Evolutionary conservation across 768 basidiomycete genomes (phyloP).

Genomic region (Naematelia aurantialba): DNA sequence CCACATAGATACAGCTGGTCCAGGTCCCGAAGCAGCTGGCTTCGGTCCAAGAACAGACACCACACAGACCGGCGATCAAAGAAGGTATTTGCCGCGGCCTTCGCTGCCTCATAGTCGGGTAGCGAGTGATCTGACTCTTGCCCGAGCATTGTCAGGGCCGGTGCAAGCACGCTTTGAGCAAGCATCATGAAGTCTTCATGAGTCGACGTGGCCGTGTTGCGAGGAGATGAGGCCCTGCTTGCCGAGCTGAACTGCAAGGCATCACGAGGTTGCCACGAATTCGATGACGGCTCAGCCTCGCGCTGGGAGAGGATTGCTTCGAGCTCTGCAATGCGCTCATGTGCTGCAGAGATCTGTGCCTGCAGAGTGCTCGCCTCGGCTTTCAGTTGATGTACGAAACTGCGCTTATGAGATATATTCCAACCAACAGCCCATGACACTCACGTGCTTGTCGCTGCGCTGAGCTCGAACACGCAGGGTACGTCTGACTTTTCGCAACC

Average conservation of each 20-base stretch:
- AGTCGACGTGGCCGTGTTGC: conserved; percentile 4
- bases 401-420: conserved; percentile 7
- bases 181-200: conserved; percentile 18
- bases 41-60: conserved; percentile 29
- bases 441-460: conserved; percentile 33
- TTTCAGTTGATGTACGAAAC: conserved; percentile 28
- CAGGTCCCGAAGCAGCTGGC: conserved; percentile 22
- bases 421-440: conserved; percentile 1
- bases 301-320: conserved; percentile 15
- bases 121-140: neutral
- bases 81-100: conserved; percentile 23
- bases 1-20: conserved; percentile 18
- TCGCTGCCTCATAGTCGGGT: conserved; percentile 16
- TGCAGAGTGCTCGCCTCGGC: conserved; percentile 16
- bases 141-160: conserved; percentile 6
- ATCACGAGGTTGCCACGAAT: neutral
- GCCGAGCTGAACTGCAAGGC: neutral
- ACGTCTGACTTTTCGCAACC: conserved; percentile 36
- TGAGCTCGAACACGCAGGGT: conserved; percentile 33
- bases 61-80: conserved; percentile 23
- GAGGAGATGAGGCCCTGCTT: neutral
- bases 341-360: conserved; percentile 24
- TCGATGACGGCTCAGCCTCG: neutral
- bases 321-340: conserved; percentile 30
- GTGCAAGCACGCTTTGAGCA: conserved; percentile 22